Evolutionary conservation across 257 asterid species (phyloP).

Genomic region (Ajuga chamaepitys): DNA sequence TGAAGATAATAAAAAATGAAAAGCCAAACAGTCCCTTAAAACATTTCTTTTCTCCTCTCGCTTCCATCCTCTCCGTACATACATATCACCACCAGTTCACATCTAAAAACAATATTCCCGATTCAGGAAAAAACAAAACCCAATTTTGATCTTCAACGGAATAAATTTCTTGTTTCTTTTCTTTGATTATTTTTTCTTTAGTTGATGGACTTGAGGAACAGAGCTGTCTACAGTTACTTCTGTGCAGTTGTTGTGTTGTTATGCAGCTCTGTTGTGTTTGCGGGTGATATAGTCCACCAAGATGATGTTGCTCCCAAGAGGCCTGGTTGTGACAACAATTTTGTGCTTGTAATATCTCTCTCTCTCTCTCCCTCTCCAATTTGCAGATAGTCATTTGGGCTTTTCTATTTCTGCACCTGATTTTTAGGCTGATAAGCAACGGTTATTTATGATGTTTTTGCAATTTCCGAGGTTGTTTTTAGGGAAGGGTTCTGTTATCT

Average conservation of each 20-base stretch:
- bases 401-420: constrained; percentile 7
- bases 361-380: neutral
- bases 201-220: constrained; percentile 43
- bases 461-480: constrained; percentile 11
- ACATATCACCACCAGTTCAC: constrained; percentile 26
- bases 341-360: constrained; percentile 58
- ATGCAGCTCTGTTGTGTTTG: constrained; percentile 40
- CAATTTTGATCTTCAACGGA: constrained; percentile 30
- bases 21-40: constrained; percentile 25
- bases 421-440: constrained; percentile 8
- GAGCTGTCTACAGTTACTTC: constrained; percentile 30
- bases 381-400: neutral
- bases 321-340: constrained; percentile 82
- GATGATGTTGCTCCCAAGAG: constrained; percentile 75
- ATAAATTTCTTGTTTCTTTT: neutral
- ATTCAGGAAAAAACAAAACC: neutral
- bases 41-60: constrained; percentile 19
- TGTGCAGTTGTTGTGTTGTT: constrained; percentile 34
- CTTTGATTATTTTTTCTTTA: neutral
- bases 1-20: neutral
- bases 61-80: constrained; percentile 19
- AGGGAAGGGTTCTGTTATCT: constrained; percentile 18
- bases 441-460: constrained; percentile 10
- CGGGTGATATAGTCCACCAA: constrained; percentile 85
- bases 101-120: constrained; percentile 7